A percentile compares a stretch with the other conserved stretches of the same genome.
Evolutionary conservation across 345 rosid genomes (phyloP).

Genomic region (Erysimum cheiranthoides): DNA sequence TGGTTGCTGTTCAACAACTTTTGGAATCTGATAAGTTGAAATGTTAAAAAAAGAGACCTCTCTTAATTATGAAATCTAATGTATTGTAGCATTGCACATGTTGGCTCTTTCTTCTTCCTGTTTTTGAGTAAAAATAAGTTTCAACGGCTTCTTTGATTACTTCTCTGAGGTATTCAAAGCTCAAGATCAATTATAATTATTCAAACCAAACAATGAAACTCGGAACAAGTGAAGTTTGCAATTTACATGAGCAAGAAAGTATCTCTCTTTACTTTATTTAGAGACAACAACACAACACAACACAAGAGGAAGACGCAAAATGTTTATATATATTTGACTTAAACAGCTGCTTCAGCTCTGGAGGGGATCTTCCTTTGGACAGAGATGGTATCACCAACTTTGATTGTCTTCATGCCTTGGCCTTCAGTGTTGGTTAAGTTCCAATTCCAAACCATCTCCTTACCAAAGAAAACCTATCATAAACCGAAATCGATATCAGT

Average conservation of each 20-base stretch:
- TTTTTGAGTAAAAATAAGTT: constrained; percentile 1
- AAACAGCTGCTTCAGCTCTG: constrained; percentile 80
- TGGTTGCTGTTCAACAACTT: constrained; percentile 67
- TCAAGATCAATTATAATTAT: neutral
- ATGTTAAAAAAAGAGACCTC: constrained; percentile 36
- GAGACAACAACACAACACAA: constrained; percentile 21
- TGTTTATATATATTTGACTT: constrained; percentile 20
- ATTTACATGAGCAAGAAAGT: constrained; percentile 16
- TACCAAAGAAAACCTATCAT: constrained; percentile 79
- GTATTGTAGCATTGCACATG: constrained; percentile 32
- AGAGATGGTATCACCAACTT: constrained; percentile 74
- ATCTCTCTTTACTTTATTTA: constrained; percentile 25
- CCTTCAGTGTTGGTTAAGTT: constrained; percentile 47
- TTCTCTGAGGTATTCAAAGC: neutral
- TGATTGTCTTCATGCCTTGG: constrained; percentile 60
- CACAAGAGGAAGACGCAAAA: neutral
- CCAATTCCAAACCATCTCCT: constrained; percentile 69
- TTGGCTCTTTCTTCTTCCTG: constrained; percentile 23
- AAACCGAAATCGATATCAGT: constrained; percentile 8
- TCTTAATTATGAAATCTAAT: constrained; percentile 12
- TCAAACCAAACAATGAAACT: constrained; percentile 15
- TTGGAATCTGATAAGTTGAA: constrained; percentile 55
- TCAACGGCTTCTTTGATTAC: constrained; percentile 2
- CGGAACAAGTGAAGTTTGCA: constrained; percentile 1
- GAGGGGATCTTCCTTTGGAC: constrained; percentile 64